Base-by-base conservation (phyloP, 129 eudicot genomes). In the Escallonia herrerae region DNA sequence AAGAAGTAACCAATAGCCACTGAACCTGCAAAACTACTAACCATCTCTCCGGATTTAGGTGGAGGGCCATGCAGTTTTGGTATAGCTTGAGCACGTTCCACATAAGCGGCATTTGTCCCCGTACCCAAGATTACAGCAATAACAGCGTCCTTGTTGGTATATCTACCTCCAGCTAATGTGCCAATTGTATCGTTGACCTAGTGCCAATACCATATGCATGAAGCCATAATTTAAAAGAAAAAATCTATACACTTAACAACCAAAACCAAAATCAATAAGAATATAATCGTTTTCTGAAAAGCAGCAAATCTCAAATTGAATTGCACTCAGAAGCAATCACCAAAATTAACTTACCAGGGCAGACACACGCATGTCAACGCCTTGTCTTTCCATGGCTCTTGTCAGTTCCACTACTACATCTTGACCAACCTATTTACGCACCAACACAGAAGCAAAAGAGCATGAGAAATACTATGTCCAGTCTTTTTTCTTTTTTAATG, bases 111-210 rank as follows among this genome's bases (percentile, higher is more conserved):
- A 77, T 91, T 91, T 7, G 86, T 84, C 44, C 96, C 98, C 0
- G 98, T 91, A 33, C 98, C 98, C 85, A 91, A 76, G 43, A 91
- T 91, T 68, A 91, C 98, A 0, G 96, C 98, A 48, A 80, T 65
- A 44, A 72, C 67, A 41, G 81, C 91, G 49, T 91, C 96, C 43
- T 67, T 77, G 76, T 85, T 65, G 42, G 66, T 56, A 14, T 83
- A 87, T 78, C 84, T 74, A 62, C 96, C 99, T 55, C 99, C 96
- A 6, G 99, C 99, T 66, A 93, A 76, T 56, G 96, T 93, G 59
- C 99, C 99, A 41, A 93, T 83, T 11, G 99, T 86, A 70, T 93
- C 99, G 72, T 93, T 91, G 48, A 93, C 95, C 99, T 93, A 63
- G 56, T 64, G 65, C 39, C 59, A 58, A 55, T 22, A 22, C 33